Conservation (phyloP, 805 yeast genomes). For the Metschnikowia baotianmanensis region DNA sequence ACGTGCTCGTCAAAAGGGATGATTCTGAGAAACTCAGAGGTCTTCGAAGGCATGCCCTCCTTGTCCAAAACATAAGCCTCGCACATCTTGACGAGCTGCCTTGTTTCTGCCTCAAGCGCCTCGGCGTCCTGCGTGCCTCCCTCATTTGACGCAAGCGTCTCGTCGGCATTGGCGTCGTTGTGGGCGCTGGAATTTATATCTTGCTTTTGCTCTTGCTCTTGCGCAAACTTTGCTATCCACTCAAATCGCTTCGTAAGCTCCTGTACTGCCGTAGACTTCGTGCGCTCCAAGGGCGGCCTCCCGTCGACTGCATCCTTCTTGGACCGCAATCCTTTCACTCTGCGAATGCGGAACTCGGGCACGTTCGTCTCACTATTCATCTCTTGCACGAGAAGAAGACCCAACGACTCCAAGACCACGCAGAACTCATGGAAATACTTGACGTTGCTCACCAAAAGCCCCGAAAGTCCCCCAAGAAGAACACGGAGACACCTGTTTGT, state of each 20-base stretch:
- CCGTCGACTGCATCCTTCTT: constrained; percentile 24
- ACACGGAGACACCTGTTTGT: constrained; percentile 1
- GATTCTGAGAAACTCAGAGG: constrained; percentile 21
- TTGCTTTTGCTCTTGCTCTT: constrained; percentile 1
- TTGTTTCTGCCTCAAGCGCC: constrained; percentile 6
- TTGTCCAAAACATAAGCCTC: constrained; percentile 3
- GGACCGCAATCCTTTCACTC: constrained; percentile 77
- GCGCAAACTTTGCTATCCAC: constrained; percentile 44
- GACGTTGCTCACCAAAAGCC: constrained; percentile 25
- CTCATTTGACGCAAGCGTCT: neutral
- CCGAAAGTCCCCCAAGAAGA: constrained; percentile 22
- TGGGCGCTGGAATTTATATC: neutral
- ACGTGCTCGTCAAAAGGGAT: constrained; percentile 30
- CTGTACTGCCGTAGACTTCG: constrained; percentile 32
- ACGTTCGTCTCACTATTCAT: constrained; percentile 18
- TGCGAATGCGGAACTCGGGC: constrained; percentile 49
- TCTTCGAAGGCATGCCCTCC: constrained; percentile 2
- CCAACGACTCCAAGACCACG: constrained; percentile 68
- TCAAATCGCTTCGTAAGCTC: constrained; percentile 39
- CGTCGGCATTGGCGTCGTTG: constrained; percentile 1
- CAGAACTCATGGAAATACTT: constrained; percentile 47
- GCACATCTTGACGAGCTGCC: constrained; percentile 3
- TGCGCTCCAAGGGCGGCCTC: constrained; percentile 15
- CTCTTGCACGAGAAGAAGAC: constrained; percentile 59
- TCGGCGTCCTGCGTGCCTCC: constrained; percentile 8